These are phyloP conservation scores for Tetradesmus lagerheimii DNA, from an alignment of 139 green algal genomes.

Conservation along the genomic window DNA sequence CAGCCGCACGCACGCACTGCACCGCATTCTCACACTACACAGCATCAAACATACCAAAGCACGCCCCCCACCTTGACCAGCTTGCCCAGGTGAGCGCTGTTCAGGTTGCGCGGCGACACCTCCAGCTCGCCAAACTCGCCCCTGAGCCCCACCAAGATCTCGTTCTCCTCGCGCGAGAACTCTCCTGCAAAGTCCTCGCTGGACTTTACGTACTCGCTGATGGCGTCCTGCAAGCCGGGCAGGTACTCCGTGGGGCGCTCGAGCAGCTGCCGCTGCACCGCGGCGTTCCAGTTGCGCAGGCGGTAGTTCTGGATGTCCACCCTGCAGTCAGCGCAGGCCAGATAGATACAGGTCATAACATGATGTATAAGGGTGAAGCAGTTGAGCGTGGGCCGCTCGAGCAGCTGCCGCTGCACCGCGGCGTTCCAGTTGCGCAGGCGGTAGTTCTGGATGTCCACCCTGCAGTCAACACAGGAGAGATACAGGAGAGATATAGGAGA, in stretches of 20 bases:
- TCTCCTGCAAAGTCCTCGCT: conserved; percentile 24
- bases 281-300: conserved; percentile 82
- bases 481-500: no score
- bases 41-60: neutral
- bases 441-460: conserved; percentile 75
- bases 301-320: conserved; percentile 80
- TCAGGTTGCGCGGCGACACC: conserved; percentile 89
- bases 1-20: neutral
- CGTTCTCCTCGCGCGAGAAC: conserved; percentile 24
- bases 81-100: conserved; percentile 80
- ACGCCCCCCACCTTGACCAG: conserved; percentile 72
- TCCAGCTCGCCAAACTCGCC: conserved; percentile 93
- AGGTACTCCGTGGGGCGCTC: conserved; percentile 82
- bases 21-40: neutral
- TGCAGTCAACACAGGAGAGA: neutral
- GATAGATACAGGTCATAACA: no score
- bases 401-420: conserved; percentile 74
- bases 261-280: conserved; percentile 80
- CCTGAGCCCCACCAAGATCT: conserved; percentile 83
- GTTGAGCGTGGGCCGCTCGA: conserved; percentile 78
- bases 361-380: no score
- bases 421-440: conserved; percentile 87
- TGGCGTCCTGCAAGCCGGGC: conserved; percentile 89
- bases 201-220: conserved; percentile 72
- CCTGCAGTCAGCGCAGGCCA: no score